These are phyloP conservation scores for Beauveria sp. DNA, from an alignment of 2,329 filamentous ascomycete species.

Conservation along the genomic window DNA sequence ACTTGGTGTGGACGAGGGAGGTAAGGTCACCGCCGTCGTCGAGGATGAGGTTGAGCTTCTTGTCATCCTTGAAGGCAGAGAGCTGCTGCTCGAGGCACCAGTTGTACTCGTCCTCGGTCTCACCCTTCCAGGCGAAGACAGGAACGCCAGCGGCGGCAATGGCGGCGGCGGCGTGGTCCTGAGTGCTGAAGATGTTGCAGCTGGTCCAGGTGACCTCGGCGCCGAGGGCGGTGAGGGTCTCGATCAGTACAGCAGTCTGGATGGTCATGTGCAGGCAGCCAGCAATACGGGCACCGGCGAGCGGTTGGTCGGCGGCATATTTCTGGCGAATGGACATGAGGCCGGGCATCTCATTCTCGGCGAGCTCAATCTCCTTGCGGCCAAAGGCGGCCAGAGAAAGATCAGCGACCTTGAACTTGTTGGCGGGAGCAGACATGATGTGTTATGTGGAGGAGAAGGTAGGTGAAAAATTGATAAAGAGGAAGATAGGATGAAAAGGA, in stretches of 20 bases:
- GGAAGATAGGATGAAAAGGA: slow-evolving; percentile 17
- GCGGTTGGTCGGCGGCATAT: slow-evolving; percentile 88
- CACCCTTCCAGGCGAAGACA: slow-evolving; percentile 72
- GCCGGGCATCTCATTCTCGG: slow-evolving; percentile 95
- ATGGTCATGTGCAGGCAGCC: slow-evolving; percentile 99
- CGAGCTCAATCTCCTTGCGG: slow-evolving; percentile 97
- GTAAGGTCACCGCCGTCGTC: slow-evolving; percentile 98
- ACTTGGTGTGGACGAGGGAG: slow-evolving; percentile 92
- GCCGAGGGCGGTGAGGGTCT: slow-evolving; percentile 89
- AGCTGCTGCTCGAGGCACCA: slow-evolving; percentile 99
- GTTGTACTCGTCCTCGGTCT: slow-evolving; percentile 99
- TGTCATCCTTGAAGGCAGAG: slow-evolving; percentile 88
- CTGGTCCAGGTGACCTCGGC: slow-evolving; percentile 98
- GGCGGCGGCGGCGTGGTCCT: slow-evolving; percentile 95
- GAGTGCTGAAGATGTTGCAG: slow-evolving; percentile 99
- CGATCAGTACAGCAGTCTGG: slow-evolving; percentile 98
- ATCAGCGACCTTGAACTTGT: slow-evolving; percentile 98
- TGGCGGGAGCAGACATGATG: slow-evolving; percentile 69
- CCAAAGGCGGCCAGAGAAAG: slow-evolving; percentile 96
- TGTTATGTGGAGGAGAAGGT: slow-evolving; percentile 16
- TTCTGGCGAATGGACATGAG: slow-evolving; percentile 90
- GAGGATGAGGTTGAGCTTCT: slow-evolving; percentile 97
- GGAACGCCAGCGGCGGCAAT: slow-evolving; percentile 91
- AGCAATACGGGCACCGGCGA: slow-evolving; percentile 90
- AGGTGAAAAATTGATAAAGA: slow-evolving; percentile 19